Percentiles rank a stretch among this genome's conserved stretches.
These are phyloP conservation scores for Leccinellum rugosiceps DNA, from an alignment of 768 basidiomycete species.

Conservation along the genomic window DNA sequence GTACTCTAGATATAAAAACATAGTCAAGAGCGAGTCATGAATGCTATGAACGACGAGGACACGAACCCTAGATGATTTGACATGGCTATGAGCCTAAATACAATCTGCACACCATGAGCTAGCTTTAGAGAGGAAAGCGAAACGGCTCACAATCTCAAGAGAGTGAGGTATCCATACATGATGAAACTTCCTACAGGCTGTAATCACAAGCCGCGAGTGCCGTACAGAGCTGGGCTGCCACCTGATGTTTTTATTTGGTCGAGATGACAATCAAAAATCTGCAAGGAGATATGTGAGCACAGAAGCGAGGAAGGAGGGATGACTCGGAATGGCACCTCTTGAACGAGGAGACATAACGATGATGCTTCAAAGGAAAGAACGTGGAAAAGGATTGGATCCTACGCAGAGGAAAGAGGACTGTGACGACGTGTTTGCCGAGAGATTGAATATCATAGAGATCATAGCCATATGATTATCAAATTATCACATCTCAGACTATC, in stretches of 20 bases:
- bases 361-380: slow-evolving; percentile 47
- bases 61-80: slow-evolving; percentile 65
- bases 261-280: slow-evolving; percentile 51
- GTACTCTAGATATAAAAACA: slow-evolving; percentile 20
- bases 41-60: too few species aligned
- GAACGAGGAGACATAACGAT: too few species aligned
- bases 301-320: not conserved
- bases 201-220: slow-evolving; percentile 42
- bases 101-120: slow-evolving; percentile 36
- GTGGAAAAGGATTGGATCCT: slow-evolving; percentile 47
- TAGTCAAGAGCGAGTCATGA: too few species aligned
- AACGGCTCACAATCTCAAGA: slow-evolving; percentile 57
- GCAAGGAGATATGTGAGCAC: slow-evolving; percentile 1
- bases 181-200: slow-evolving; percentile 49
- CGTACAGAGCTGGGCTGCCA: too few species aligned
- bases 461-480: too few species aligned
- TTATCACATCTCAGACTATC: too few species aligned
- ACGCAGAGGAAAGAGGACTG: slow-evolving; percentile 37
- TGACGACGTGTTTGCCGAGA: slow-evolving; percentile 45
- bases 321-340: slow-evolving; percentile 48
- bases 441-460: too few species aligned
- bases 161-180: slow-evolving; percentile 55
- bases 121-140: not conserved
- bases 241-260: slow-evolving; percentile 43
- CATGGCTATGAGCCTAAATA: slow-evolving; percentile 78